Percentiles rank a stretch among this genome's conserved stretches.
Evolutionary conservation across 176 grass and related monocot species (phyloP).

Genomic region (Raddia guianensis): DNA sequence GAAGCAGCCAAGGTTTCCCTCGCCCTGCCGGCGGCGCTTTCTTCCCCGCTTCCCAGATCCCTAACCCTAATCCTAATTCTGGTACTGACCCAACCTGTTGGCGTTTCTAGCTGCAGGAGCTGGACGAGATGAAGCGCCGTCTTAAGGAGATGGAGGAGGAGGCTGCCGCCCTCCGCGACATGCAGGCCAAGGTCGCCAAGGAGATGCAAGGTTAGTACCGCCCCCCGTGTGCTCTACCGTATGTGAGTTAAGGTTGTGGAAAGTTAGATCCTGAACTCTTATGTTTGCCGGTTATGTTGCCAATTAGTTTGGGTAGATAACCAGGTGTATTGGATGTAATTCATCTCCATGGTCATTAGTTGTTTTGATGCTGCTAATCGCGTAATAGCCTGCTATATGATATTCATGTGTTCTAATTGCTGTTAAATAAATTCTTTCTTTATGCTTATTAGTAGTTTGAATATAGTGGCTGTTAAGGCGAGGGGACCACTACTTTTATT

Average conservation of each 20-base stretch:
- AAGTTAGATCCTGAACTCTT: background rate
- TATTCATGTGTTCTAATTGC: background rate
- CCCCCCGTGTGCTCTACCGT: background rate
- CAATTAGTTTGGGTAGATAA: background rate
- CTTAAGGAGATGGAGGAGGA: slow-evolving; percentile 93
- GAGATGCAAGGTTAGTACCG: slow-evolving; percentile 73
- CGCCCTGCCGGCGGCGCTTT: background rate
- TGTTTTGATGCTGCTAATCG: background rate
- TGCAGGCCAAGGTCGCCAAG: slow-evolving; percentile 81
- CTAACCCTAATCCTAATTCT: slow-evolving; percentile 52
- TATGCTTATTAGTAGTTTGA: too few species aligned
- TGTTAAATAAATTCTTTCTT: background rate
- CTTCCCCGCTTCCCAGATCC: background rate
- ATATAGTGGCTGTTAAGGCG: too few species aligned
- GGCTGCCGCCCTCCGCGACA: slow-evolving; percentile 75
- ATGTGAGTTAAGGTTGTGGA: too few species aligned
- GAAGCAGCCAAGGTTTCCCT: slow-evolving; percentile 51
- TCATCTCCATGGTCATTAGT: background rate
- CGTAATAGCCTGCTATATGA: background rate
- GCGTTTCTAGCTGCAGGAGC: slow-evolving; percentile 55
- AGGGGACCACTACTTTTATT: too few species aligned
- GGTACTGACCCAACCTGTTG: slow-evolving; percentile 23
- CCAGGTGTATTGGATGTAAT: background rate
- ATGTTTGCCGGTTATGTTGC: background rate
- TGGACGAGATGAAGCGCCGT: slow-evolving; percentile 83